Base-by-base conservation (phyloP, 2,329 filamentous ascomycete species). In the Rutstroemia sp. region DNA sequence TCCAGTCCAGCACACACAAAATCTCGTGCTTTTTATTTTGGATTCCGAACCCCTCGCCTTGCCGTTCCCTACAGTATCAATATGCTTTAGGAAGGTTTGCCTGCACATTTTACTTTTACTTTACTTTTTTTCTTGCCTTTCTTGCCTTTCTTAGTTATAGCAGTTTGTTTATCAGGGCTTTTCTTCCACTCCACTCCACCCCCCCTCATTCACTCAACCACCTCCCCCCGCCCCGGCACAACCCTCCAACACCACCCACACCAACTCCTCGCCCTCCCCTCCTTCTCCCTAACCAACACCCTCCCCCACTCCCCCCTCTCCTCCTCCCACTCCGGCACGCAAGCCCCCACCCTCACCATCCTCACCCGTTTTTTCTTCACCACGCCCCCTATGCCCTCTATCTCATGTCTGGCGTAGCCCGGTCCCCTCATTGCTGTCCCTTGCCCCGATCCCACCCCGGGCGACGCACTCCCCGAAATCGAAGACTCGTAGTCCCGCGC, bases 221-320 rank as follows among this genome's bases (percentile, higher is more conserved):
- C 42, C 62, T 83, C 80, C 58, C 72, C 72, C 52, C 71, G 72
- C 12, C 83, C 78, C 0, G 85, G 85, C 52, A 95, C 82, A 3
- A 90, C 85, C 59, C 90, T 78, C 70, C 79, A 83, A 70, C 92
- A 97, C 92, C 92, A 96, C 0, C 88, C 90, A 71, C 92, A 97
- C 90, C 90, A 96, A 68, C 88, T 91, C 59, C 92, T 79, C 56
- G 83, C 77, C 49, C 73, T 71, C 0, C 89, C 88, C 14, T 76
- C 76, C 54, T 85, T 79, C 71, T 97, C 92, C 23, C 86, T 75
- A 16, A 78, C 78, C 25, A 96, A 74, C 62, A 87, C 86, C 57
- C 79, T 77, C 4, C 82, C 83, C 7, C 79, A 77, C 38, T 79
- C 79, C 56, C 81, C 27, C 27, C 27, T 79, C 71, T 95, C 90